Conservation (phyloP, 345 rosid species). For the Sapria himalayana region DNA sequence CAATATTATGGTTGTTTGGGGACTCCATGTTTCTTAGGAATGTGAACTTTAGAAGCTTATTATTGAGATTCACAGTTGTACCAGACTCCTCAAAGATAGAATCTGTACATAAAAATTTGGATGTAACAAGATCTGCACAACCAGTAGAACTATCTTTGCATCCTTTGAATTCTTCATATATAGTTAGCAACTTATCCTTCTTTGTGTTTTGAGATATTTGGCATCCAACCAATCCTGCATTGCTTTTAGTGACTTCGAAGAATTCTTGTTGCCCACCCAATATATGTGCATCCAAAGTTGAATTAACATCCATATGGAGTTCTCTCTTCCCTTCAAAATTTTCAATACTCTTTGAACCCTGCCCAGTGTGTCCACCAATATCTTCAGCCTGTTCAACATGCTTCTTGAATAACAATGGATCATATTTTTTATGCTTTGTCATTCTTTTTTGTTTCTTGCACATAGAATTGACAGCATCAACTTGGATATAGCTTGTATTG, state of each 20-base stretch:
- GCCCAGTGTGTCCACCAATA: slow-evolving; percentile 7
- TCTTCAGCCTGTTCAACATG: slow-evolving; percentile 6
- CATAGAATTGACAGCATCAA: slow-evolving; percentile 9
- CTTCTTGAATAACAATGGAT: slow-evolving; percentile 1
- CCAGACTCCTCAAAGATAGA: slow-evolving; percentile 15
- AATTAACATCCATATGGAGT: slow-evolving; percentile 7
- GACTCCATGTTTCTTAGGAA: slow-evolving; percentile 57
- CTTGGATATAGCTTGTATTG: slow-evolving; percentile 4
- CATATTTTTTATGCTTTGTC: slow-evolving; percentile 14
- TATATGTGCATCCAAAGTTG: slow-evolving; percentile 10
- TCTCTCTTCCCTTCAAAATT: slow-evolving; percentile 10
- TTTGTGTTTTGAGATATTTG: slow-evolving; percentile 6
- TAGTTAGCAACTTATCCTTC: slow-evolving; percentile 7
- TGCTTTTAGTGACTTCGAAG: slow-evolving; percentile 8
- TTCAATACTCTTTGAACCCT: slow-evolving; percentile 9
- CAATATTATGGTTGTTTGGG: slow-evolving; percentile 28
- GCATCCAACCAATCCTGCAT: slow-evolving; percentile 8
- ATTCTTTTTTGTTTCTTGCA: slow-evolving; percentile 25
- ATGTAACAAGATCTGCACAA: slow-evolving; percentile 10
- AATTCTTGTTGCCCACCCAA: slow-evolving; percentile 9
- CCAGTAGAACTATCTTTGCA: too few species aligned
- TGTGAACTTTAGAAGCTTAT: slow-evolving; percentile 44
- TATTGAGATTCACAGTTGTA: slow-evolving; percentile 16
- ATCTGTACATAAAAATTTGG: slow-evolving; percentile 6
- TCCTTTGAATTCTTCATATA: slow-evolving; percentile 13